A percentile compares a stretch with the other conserved stretches of the same genome.
Conservation (phyloP, 2,329 filamentous ascomycete genomes). For the Helotiales sp. region DNA sequence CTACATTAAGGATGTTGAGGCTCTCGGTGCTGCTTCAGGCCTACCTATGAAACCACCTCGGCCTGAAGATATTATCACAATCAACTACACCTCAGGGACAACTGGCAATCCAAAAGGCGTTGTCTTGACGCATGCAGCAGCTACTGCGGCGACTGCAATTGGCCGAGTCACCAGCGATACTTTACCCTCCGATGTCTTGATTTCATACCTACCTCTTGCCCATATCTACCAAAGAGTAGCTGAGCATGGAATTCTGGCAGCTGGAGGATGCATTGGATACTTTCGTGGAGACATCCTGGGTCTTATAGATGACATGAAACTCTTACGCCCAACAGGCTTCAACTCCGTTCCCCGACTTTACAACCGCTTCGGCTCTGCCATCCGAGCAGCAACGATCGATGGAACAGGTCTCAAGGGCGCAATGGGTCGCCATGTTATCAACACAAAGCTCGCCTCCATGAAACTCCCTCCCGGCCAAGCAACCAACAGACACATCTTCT, state of each 20-base stretch:
- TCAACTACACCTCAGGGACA: constrained; percentile 88
- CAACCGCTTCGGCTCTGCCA: constrained; percentile 84
- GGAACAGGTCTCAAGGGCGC: constrained; percentile 78
- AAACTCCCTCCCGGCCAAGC: constrained; percentile 70
- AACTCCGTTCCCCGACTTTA: constrained; percentile 88
- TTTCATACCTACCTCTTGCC: constrained; percentile 89
- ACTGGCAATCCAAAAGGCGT: constrained; percentile 84
- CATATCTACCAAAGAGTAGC: constrained; percentile 90
- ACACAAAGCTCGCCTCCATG: constrained; percentile 77
- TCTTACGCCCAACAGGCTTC: constrained; percentile 79
- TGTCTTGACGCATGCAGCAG: constrained; percentile 77
- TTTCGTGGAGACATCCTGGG: constrained; percentile 90
- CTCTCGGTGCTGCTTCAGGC: constrained; percentile 71
- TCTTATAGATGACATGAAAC: constrained; percentile 87
- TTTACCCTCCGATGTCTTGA: constrained; percentile 57
- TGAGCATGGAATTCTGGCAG: constrained; percentile 73
- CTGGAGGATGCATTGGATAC: constrained; percentile 78
- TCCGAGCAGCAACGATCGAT: constrained; percentile 77
- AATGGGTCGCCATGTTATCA: constrained; percentile 76
- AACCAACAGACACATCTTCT: constrained; percentile 75
- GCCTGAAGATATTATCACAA: constrained; percentile 78
- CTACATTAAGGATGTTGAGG: constrained; percentile 79
- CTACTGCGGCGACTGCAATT: constrained; percentile 69
- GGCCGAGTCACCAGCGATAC: constrained; percentile 56
- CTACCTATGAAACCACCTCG: constrained; percentile 68